Percentiles rank a stretch among this genome's conserved stretches.
Conservation (phyloP, 805 yeast genomes). For the Saccharomycopsis oosterbeekiorum region DNA sequence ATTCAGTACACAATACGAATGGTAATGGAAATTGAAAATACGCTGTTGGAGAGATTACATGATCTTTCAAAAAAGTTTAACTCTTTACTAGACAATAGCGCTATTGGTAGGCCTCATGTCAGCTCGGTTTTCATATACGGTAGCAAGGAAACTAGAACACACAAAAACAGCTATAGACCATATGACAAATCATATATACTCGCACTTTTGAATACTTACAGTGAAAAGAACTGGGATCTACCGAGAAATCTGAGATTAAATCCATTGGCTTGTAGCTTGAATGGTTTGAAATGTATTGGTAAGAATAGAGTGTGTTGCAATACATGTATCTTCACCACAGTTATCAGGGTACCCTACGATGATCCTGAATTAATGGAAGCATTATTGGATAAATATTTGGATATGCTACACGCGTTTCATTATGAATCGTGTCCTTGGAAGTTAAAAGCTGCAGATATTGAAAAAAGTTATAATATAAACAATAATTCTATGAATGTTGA, state of each 20-base stretch:
- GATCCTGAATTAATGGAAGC: neutral
- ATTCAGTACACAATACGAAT: neutral
- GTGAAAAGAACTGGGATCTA: neutral
- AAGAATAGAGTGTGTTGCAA: neutral
- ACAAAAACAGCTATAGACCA: neutral
- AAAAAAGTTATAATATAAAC: neutral
- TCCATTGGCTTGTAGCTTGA: conserved; percentile 1
- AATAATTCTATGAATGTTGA: neutral
- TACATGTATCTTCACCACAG: neutral
- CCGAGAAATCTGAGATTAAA: neutral
- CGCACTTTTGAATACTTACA: neutral
- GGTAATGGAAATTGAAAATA: neutral
- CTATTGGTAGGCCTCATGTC: neutral
- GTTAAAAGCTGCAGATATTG: neutral
- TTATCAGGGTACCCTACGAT: neutral
- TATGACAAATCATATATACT: neutral
- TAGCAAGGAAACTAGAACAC: neutral
- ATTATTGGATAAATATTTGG: neutral
- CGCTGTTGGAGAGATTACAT: neutral
- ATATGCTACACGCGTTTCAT: neutral
- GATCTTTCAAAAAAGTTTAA: neutral
- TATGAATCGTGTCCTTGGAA: neutral
- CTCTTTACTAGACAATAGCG: neutral
- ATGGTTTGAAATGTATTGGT: conserved; percentile 6
- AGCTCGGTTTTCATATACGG: neutral